Base-by-base conservation (phyloP, 2,329 filamentous ascomycete genomes). In the Pseudogymnoascus sp. region DNA sequence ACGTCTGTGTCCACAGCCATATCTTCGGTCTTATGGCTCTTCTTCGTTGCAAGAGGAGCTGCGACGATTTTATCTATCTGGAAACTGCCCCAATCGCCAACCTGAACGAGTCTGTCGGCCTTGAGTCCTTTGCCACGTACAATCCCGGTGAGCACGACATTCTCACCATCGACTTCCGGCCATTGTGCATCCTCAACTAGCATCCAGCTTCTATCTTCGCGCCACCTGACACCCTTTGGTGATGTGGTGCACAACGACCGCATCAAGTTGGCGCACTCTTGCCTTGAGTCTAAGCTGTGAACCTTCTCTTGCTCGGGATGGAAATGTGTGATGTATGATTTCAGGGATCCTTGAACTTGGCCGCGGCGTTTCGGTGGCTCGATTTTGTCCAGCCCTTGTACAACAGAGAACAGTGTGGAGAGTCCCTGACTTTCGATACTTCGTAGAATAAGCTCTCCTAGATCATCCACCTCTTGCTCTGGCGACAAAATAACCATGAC, bases 131-230 rank as follows among this genome's bases (percentile, higher is more conserved):
- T 89, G 33, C 94, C 94, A 69, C 94, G 82, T 26, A 97, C 84
- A 3, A 94, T 83, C 65, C 94, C 94, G 0, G 90, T 95, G 39
- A 99, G 71, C 6, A 92, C 76, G 7, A 90, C 88, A 39, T 84
- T 76, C n/a, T 82, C 79, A 1, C 79, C 77, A 9, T 79, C 79
- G 3, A 75, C 77, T 26, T 82, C 78, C 9, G 83, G 80, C 80
- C 91, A 95, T 66, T 82, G 75, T 59, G 96, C 78, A 26, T 92
- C 82, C 65, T 99, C 94, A 3, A 92, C 83, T 61, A 96, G 76
- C 86, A 99, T 90, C 89, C 94, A 99, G 67, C 91, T 95, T 66
- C 94, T 82, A 65, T 96, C 90, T 58, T 99, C 94, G 67, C 94
- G 84, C 94, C 94, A 99, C 64, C 86, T 79, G n/a, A 99, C 83